Percentiles rank a stretch among this genome's conserved stretches.
phyloP scores from a whole-genome alignment of 208 protist species.

The Zelonia costaricensis region DNA sequence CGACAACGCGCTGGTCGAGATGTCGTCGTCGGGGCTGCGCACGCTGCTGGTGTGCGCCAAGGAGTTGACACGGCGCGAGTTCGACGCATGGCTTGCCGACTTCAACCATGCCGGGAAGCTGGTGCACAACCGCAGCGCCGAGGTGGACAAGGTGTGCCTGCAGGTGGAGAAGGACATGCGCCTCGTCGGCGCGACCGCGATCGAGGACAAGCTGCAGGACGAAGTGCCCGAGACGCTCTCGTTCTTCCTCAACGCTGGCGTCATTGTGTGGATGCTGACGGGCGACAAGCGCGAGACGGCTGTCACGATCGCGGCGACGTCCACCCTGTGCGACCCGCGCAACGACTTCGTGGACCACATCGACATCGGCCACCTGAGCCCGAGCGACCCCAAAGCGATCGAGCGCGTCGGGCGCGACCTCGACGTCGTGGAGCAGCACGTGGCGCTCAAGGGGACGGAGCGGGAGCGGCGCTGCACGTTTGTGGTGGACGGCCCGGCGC shows the following conservation, averaged over 20 bases:
- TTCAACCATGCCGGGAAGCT: conserved; percentile 62
- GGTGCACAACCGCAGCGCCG: conserved; percentile 58
- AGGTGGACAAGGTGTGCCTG: conserved; percentile 81
- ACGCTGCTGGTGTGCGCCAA: conserved; percentile 87
- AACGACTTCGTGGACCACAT: conserved; percentile 86
- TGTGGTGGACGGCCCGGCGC: conserved; percentile 81
- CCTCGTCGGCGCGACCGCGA: conserved; percentile 94
- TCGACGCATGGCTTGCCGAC: conserved; percentile 58
- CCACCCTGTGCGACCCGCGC: conserved; percentile 77
- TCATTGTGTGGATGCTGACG: conserved; percentile 97
- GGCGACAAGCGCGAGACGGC: conserved; percentile 98
- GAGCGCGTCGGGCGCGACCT: conserved; percentile 69
- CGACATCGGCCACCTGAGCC: conserved; percentile 66
- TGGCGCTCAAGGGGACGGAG: conserved; percentile 41
- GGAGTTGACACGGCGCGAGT: conserved; percentile 54
- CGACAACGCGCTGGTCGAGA: conserved; percentile 60
- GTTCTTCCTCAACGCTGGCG: conserved; percentile 90
- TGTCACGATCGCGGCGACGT: conserved; percentile 86
- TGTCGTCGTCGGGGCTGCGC: conserved; percentile 79
- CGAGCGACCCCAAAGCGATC: conserved; percentile 39
- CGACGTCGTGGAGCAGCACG: conserved; percentile 56
- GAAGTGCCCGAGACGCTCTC: conserved; percentile 93
- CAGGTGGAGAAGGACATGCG: conserved; percentile 89
- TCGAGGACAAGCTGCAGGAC: conserved; percentile 98
- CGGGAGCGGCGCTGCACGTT: conserved; percentile 65